Evolutionary conservation across 768 basidiomycete species (phyloP).

Genomic region (Chalciporus piperatus): DNA sequence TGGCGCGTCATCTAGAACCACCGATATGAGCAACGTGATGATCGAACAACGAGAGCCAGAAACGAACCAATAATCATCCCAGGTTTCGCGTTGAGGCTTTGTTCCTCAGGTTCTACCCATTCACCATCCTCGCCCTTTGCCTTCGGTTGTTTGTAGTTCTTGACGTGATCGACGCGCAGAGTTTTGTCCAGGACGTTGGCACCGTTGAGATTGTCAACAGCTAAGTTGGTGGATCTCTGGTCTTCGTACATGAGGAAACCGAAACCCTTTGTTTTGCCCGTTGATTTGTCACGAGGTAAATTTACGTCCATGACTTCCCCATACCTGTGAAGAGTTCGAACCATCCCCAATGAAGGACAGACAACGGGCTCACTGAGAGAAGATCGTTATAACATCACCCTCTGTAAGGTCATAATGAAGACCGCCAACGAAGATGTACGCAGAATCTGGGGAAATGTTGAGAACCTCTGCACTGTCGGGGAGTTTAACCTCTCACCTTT

Average conservation of each 20-base stretch:
- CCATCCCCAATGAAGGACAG: not conserved
- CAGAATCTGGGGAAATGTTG: conserved; percentile 61
- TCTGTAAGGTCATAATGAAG: conserved; percentile 88
- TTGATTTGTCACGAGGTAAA: conserved; percentile 90
- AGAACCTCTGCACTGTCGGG: not conserved
- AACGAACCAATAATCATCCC: conserved; percentile 58
- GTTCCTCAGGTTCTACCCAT: conserved; percentile 79
- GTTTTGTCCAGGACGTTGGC: conserved; percentile 83
- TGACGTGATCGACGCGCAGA: conserved; percentile 89
- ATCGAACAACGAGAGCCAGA: not conserved
- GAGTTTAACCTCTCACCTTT: conserved; percentile 47
- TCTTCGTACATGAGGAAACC: conserved; percentile 99
- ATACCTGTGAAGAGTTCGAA: conserved; percentile 52
- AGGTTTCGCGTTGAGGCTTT: conserved; percentile 86
- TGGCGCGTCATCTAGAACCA: conserved; percentile 44
- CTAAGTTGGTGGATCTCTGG: conserved; percentile 91
- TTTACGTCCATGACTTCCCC: conserved; percentile 97
- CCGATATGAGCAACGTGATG: conserved; percentile 1
- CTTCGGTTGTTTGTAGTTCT: conserved; percentile 87
- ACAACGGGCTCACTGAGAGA: conserved; percentile 78
- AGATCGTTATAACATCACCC: conserved; percentile 95
- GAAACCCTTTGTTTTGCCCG: conserved; percentile 88
- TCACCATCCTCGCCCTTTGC: conserved; percentile 79
- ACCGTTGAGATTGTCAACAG: conserved; percentile 98
- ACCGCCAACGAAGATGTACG: conserved; percentile 92